Evolutionary conservation across 148 eudicot genomes (phyloP), one percentile per base, ranked within the genome.

Genomic region (Pouteria glomerata): DNA sequence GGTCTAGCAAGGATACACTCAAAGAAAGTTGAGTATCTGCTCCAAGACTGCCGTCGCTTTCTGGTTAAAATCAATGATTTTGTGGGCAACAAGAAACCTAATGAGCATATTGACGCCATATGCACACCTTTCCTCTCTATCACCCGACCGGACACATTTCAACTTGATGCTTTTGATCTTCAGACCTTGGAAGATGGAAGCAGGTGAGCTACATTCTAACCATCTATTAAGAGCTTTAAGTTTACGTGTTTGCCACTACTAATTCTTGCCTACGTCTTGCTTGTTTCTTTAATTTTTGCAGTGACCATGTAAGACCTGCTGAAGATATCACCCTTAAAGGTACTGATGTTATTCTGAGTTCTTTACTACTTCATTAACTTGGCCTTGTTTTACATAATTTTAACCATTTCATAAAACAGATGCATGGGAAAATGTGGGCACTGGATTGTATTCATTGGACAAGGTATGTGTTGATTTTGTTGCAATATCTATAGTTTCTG

Each of bases 1-100:
- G 99, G 99, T 48, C 82, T 96, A 65, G 97, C 88, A 75, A 85
- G 90, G 76, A 90, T 96, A 59, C 83, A 84, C 79, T 85, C 92
- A 3, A 90, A 85, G 85, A 96, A 96, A 78, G 89, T 86, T 6
- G 88, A 90, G 62, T 88, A 82, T 82, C 69, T 90, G 55, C 82
- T 81, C 67, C 62, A 79, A 68, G 88, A 90, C 59, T 89, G 96
- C 66, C 82, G 66, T 61, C 79, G 76, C 21, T 62, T 79, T 56
- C 79, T 82, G 41, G 56, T 65, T 39, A 77, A 82, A 39, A 55
- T 92, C 31, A 73, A 80, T 31, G 73, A 62, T 47, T 83, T 77
- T 67, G 69, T 79, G 19, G 78, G 70, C 44, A 81, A 70, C 58
- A 87, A 84, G 76, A 79, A 79, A 65, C 37, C 50, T 31, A 70